Conservation (phyloP, 768 basidiomycete genomes). For the Ramaria sp. region DNA sequence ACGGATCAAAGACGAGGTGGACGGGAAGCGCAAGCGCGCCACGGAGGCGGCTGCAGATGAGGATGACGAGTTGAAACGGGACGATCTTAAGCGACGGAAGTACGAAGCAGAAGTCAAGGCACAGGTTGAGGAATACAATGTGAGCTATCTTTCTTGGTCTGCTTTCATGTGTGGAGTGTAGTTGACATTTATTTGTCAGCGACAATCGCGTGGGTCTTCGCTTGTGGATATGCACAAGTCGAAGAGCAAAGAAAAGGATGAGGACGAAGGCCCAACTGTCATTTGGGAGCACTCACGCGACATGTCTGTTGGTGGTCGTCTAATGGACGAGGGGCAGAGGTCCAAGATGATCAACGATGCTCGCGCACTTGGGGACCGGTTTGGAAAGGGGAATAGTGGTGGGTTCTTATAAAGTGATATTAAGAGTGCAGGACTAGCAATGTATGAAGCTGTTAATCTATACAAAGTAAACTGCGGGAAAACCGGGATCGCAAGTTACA, state of each 20-base stretch:
- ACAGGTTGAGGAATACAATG: constrained; percentile 75
- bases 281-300: constrained; percentile 93
- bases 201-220: constrained; percentile 36
- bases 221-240: constrained; percentile 43
- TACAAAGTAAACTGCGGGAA: too few species aligned
- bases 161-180: neutral
- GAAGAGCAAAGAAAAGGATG: constrained; percentile 22
- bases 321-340: constrained; percentile 84
- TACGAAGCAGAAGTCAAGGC: constrained; percentile 58
- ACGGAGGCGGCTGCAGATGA: constrained; percentile 24
- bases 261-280: constrained; percentile 42
- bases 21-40: constrained; percentile 78
- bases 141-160: constrained; percentile 15
- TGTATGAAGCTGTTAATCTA: too few species aligned
- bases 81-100: constrained; percentile 43
- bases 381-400: constrained; percentile 39
- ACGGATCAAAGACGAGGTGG: constrained; percentile 85
- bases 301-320: constrained; percentile 76
- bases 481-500: too few species aligned
- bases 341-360: constrained; percentile 72
- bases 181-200: constrained; percentile 10
- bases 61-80: constrained; percentile 30
- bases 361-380: constrained; percentile 70
- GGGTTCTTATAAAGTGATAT: constrained; percentile 2
- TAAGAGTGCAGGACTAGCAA: too few species aligned